Base-by-base conservation (phyloP, 1,139 yeast species). In the Yamadazyma songkhlaensis region DNA sequence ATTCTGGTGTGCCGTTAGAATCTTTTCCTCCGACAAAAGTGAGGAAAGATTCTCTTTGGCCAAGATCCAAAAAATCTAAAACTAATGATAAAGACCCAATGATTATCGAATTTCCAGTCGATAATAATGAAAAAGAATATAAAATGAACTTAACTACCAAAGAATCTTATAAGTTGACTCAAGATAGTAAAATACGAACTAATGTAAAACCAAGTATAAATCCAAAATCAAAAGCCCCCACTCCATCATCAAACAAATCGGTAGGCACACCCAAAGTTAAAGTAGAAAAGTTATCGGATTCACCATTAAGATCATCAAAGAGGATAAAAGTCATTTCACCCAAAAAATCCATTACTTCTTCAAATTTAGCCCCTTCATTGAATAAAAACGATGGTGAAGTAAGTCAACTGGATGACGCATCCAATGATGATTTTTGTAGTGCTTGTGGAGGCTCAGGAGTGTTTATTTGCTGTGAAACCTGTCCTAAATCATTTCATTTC, bases 401-500 rank as follows among this genome's bases (percentile, higher is more conserved):
- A 4, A 31, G 11, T 35, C 45, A 25, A 20, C 36, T 23, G 32
- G 57, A 54, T 3, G 63, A 61, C 12, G 38, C 37, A 46, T 73
- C 79, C 44, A 92, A 92, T 56, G 94, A 90, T 47, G 98, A 92
- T 59, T 89, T 74, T 56, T 92, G 98, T 54, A 71, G 85, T 17
- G 74, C 94, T 0, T 92, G 98, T 62, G 89, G 94, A 1, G 88
- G 89, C 21, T 70, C 90, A 0, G 98, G 98, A 7, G 72, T 86
- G 27, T 88, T 92, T 47, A 70, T 92, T 23, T 92, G 97, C 60
- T 92, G 98, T 62, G 98, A 92, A 50, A 72, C 86, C 2, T 92
- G 98, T 59, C 96, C 97, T 0, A 76, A 75, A 51, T 86, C 96
- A 1, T 92, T 90, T 59, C 98, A 92, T 55, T 88, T 92, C 54